Conservation (phyloP, 345 rosid species). For the Eutrema yunnanense region DNA sequence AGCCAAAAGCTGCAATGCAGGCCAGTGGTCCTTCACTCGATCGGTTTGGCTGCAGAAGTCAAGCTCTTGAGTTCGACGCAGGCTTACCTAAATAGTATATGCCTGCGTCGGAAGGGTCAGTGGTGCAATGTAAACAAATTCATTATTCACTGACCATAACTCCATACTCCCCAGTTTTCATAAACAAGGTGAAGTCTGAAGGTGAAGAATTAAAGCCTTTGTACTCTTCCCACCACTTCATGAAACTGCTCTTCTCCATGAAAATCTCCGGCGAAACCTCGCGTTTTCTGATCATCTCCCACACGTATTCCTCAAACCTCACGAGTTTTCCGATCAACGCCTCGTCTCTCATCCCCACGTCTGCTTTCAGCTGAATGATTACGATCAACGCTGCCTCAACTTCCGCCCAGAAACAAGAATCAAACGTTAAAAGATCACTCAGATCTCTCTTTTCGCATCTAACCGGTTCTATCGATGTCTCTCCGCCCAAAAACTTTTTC, state of each 20-base stretch:
- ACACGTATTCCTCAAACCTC: conserved; percentile 37
- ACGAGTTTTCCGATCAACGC: conserved; percentile 4
- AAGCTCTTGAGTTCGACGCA: neutral
- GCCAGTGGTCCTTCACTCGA: no score
- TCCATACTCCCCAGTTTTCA: conserved; percentile 32
- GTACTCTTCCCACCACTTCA: conserved; percentile 63
- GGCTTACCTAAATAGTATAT: neutral
- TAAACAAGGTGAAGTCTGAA: conserved; percentile 33
- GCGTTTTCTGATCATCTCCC: conserved; percentile 33
- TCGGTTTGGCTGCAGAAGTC: neutral
- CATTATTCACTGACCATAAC: neutral
- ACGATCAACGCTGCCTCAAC: conserved; percentile 60
- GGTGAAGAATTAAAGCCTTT: conserved; percentile 17
- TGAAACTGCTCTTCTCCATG: conserved; percentile 50
- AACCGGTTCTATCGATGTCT: accelerated
- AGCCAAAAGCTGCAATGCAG: neutral
- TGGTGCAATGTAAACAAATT: no score
- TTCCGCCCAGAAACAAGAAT: conserved; percentile 80
- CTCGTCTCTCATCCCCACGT: neutral
- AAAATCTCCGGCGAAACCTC: conserved; percentile 69
- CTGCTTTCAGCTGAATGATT: conserved; percentile 1
- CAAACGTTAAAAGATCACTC: conserved; percentile 32
- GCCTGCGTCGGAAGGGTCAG: no score
- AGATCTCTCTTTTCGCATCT: conserved; percentile 19
- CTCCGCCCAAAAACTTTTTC: no score